These are phyloP conservation scores for Curvularia hawaiiensis DNA, from an alignment of 2,329 filamentous ascomycete species.

Conservation along the genomic window DNA sequence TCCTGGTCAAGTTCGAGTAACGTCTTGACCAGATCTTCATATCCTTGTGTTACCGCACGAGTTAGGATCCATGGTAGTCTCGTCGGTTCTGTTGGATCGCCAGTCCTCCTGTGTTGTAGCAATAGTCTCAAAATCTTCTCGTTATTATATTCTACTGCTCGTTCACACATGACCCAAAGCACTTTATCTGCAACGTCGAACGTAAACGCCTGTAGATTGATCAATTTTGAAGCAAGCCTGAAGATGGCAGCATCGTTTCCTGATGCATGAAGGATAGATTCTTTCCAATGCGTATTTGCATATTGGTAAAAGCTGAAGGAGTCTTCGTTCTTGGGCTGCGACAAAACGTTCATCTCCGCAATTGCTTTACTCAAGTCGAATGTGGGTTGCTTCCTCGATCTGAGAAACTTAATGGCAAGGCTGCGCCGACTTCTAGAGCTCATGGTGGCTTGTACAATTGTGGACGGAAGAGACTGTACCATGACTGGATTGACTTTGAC, in stretches of 20 bases:
- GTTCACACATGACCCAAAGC: not conserved
- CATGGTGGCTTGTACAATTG: conserved; percentile 14
- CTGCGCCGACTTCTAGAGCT: conserved; percentile 4
- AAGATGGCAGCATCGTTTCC: conserved; percentile 10
- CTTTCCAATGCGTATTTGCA: conserved; percentile 21
- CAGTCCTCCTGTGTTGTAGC: not conserved
- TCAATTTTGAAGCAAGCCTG: conserved; percentile 7
- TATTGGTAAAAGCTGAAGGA: conserved; percentile 19
- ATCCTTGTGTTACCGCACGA: not conserved
- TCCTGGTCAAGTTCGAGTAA: too few species aligned
- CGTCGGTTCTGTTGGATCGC: too few species aligned
- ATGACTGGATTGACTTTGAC: conserved; percentile 4
- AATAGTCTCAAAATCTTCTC: not conserved
- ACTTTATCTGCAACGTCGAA: not conserved
- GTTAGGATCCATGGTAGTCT: not conserved
- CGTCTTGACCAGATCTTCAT: too few species aligned
- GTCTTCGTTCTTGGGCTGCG: not conserved
- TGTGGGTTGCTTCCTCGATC: conserved; percentile 12
- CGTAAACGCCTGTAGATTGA: not conserved
- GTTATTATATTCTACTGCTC: conserved; percentile 6
- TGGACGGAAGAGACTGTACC: conserved; percentile 13
- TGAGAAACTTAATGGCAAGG: conserved; percentile 19
- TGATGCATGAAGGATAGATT: conserved; percentile 16
- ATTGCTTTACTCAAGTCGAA: conserved; percentile 21
- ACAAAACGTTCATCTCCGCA: conserved; percentile 7